These are phyloP conservation scores for Dysphania ambrosioides DNA, from an alignment of 148 eudicot species.

Conservation along the genomic window DNA sequence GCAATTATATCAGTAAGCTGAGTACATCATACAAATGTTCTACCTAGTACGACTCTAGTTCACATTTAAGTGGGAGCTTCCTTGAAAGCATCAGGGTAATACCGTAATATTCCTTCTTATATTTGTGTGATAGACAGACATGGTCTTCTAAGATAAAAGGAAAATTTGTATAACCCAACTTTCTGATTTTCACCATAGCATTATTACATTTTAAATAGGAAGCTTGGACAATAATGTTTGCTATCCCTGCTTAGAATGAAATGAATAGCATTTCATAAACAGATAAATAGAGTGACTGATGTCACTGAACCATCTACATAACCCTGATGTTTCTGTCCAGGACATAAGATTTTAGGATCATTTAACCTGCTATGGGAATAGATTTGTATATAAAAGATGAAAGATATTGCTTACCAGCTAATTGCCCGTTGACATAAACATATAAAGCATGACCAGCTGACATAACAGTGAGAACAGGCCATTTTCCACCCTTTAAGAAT, in stretches of 20 bases:
- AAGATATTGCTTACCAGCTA: constrained; percentile 49
- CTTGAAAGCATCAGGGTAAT: neutral
- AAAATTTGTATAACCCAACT: no score
- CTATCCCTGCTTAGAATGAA: no score
- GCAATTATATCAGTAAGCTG: neutral
- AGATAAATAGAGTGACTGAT: neutral
- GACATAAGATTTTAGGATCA: neutral
- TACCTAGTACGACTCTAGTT: no score
- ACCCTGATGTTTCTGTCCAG: neutral
- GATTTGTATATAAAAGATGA: neutral
- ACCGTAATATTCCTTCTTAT: neutral
- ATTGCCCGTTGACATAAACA: constrained; percentile 80
- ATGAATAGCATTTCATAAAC: neutral
- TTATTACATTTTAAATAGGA: no score
- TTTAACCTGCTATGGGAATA: neutral
- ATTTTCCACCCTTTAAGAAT: constrained; percentile 58
- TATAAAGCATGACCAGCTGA: constrained; percentile 98
- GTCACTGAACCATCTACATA: neutral
- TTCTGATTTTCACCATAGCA: no score
- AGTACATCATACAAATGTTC: neutral
- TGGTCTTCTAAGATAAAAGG: no score
- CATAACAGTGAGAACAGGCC: constrained; percentile 68
- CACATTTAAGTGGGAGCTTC: no score
- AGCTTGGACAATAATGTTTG: no score
- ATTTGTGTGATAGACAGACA: no score